Percentiles rank a stretch among this genome's conserved stretches.
These are phyloP conservation scores for Huntiella bhutanensis DNA, from an alignment of 2,329 filamentous ascomycete species.

Conservation along the genomic window DNA sequence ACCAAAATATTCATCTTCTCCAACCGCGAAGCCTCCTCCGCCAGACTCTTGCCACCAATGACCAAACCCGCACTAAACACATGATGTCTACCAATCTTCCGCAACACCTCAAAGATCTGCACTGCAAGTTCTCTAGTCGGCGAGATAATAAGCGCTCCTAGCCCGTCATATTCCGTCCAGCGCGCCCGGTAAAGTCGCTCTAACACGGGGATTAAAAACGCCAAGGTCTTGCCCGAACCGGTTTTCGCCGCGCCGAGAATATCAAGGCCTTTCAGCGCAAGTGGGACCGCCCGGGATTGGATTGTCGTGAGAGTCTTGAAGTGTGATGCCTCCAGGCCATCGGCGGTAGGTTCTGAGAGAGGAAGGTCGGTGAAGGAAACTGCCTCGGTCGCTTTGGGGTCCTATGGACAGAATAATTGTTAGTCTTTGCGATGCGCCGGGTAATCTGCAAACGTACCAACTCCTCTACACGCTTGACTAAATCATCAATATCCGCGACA, in stretches of 20 bases:
- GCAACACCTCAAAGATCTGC: constrained; percentile 87
- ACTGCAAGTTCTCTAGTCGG: constrained; percentile 90
- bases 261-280: constrained; percentile 69
- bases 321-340: constrained; percentile 67
- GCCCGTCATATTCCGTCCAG: constrained; percentile 79
- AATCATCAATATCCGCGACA: constrained; percentile 21
- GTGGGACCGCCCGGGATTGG: constrained; percentile 72
- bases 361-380: constrained; percentile 69
- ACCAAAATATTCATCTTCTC: constrained; percentile 93
- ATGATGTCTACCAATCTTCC: constrained; percentile 77
- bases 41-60: constrained; percentile 80
- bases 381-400: constrained; percentile 37
- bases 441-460: constrained; percentile 18
- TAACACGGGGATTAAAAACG: constrained; percentile 78
- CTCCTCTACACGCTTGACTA: constrained; percentile 22
- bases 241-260: constrained; percentile 92
- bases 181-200: constrained; percentile 78
- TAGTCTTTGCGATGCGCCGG: neutral
- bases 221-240: constrained; percentile 84
- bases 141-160: constrained; percentile 82
- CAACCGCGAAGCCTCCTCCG: constrained; percentile 69
- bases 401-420: constrained; percentile 22
- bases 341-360: constrained; percentile 60
- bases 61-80: constrained; percentile 81
- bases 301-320: constrained; percentile 85